Conservation (phyloP, 805 yeast genomes). For the Candida silvatica region DNA sequence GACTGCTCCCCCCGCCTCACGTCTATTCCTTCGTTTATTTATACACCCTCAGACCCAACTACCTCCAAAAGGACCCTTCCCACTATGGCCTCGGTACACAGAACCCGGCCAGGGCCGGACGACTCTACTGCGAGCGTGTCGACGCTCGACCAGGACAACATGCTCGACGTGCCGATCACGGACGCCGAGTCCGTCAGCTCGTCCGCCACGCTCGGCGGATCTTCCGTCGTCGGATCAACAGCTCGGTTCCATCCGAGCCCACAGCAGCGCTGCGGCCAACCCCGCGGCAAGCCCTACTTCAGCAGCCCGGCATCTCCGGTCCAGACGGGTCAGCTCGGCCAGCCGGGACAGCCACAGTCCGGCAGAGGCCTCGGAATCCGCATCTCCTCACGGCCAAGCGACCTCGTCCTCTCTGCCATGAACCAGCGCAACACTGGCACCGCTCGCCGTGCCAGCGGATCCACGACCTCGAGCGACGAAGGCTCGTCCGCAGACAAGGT, state of each 20-base stretch:
- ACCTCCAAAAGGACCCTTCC: background rate
- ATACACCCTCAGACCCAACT: too few relatives aligned
- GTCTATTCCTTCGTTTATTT: too few relatives aligned
- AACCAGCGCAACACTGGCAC: background rate
- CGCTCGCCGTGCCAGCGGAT: too few relatives aligned
- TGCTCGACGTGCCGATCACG: conserved; percentile 4
- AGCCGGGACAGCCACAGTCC: background rate
- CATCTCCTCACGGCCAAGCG: conserved; percentile 18
- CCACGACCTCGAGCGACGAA: background rate
- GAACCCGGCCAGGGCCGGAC: background rate
- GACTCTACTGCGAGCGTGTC: conserved; percentile 9
- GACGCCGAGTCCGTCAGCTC: background rate
- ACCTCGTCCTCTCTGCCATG: conserved; percentile 5
- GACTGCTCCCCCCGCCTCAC: too few relatives aligned
- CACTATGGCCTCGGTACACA: background rate
- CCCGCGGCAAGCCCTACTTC: background rate
- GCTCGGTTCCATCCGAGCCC: background rate
- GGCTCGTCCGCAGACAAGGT: background rate
- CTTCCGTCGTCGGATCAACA: background rate
- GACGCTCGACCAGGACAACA: conserved; percentile 12
- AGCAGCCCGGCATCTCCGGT: background rate
- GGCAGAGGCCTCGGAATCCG: conserved; percentile 3
- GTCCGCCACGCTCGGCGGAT: background rate
- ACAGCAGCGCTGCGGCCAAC: background rate
- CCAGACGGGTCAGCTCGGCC: background rate